Evolutionary conservation across 2,329 filamentous ascomycete species (phyloP), one percentile per base, ranked within the genome.

Genomic region (Trichoderma gracile): DNA sequence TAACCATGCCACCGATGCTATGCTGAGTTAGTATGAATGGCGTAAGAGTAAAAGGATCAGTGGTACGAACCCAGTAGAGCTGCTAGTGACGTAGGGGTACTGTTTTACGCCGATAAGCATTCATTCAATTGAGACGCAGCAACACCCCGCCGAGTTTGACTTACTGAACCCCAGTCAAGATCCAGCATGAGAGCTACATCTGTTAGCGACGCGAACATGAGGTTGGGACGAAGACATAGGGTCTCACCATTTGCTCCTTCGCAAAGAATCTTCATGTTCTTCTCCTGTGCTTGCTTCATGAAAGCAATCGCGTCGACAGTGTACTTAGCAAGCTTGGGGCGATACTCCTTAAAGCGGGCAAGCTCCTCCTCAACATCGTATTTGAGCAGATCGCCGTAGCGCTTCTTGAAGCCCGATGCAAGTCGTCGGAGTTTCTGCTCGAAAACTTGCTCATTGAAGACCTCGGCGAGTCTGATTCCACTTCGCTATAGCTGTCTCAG

Each of bases 361-460:
- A 93, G 83, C 78, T 93, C 90, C 40, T 87, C 86, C 69, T 93
- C 88, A 7, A 88, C 82, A 67, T 92, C 86, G 73, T 86, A 85
- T 68, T 86, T 73, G 62, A 89, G 76, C 27, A 90, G 76, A 68
- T 89, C 84, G 8, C 89, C 89, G 70, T 86, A 92, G 58, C 88
- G 81, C 78, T 89, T 87, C 81, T 80, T 60, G 91, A 79, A 69
- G 83, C 83, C 86, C 6, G 76, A 69, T 9, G 84, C 88, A 54
- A 93, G 77, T 25, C 79, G 77, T 46, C 87, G 81, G 49, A 93
- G 77, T 75, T 89, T 90, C 46, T 76, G 72, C 77, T 91, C 89
- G 69, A 93, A 92, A 8, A 82, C 73, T 46, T 83, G 79, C 73
- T 86, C 82, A 73, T 90, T 79, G 73, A 92, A 91, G 67, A 92